Conservation (phyloP, 2,329 filamentous ascomycete genomes). For the Colletotrichum euphorbiae region DNA sequence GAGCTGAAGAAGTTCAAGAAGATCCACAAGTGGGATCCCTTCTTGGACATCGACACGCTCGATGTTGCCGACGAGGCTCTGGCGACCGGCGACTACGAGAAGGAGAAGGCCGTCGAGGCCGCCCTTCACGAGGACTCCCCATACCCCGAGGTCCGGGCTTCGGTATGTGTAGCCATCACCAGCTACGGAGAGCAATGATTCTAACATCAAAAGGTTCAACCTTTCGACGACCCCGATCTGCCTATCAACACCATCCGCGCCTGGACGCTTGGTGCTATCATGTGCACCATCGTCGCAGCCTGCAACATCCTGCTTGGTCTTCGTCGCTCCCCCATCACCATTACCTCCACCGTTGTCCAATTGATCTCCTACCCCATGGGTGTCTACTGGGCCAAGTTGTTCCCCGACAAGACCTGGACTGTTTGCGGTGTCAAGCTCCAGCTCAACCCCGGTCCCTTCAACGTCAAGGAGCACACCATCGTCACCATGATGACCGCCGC, state of each 20-base stretch:
- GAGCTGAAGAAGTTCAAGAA: slow-evolving; percentile 58
- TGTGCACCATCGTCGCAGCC: slow-evolving; percentile 68
- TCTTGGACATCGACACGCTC: slow-evolving; percentile 63
- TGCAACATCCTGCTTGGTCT: slow-evolving; percentile 66
- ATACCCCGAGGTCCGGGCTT: slow-evolving; percentile 60
- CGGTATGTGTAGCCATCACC: slow-evolving; percentile 41
- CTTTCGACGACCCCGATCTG: slow-evolving; percentile 60
- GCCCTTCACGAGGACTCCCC: slow-evolving; percentile 66
- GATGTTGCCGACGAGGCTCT: slow-evolving; percentile 64
- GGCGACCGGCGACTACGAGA: slow-evolving; percentile 56
- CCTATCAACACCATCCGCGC: slow-evolving; percentile 69
- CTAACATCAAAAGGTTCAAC: slow-evolving; percentile 16
- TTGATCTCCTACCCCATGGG: slow-evolving; percentile 64
- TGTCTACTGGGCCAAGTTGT: slow-evolving; percentile 47
- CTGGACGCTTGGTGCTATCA: slow-evolving; percentile 67
- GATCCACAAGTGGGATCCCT: slow-evolving; percentile 68
- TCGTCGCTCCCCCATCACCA: slow-evolving; percentile 62
- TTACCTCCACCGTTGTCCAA: slow-evolving; percentile 67
- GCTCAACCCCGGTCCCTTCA: slow-evolving; percentile 56
- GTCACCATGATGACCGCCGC: slow-evolving; percentile 59
- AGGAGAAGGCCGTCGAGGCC: slow-evolving; percentile 58
- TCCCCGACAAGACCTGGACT: slow-evolving; percentile 48
- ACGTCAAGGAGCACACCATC: slow-evolving; percentile 63
- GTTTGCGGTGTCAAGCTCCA: slow-evolving; percentile 48
- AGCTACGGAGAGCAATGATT: fast-evolving